Conservation (phyloP, 768 basidiomycete genomes). For the Hypholoma sublateritium region DNA sequence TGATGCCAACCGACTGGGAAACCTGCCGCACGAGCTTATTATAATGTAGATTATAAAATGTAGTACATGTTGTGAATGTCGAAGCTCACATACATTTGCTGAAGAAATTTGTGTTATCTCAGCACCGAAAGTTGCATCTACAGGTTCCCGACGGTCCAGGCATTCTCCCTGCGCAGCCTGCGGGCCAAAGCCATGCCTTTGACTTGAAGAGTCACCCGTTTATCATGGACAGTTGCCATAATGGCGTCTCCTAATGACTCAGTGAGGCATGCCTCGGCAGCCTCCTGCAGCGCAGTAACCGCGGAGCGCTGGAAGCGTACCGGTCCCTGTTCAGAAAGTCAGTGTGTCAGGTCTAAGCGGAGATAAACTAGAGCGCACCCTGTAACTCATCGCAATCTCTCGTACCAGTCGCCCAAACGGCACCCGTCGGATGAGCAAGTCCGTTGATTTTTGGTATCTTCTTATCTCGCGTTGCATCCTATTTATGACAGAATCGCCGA, state of each 20-base stretch:
- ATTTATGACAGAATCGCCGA: no score
- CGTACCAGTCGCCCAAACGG: conserved; percentile 15
- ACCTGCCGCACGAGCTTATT: no score
- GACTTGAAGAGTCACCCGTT: conserved; percentile 10
- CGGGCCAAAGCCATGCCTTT: conserved; percentile 11
- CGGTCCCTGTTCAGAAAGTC: not conserved
- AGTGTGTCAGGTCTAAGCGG: not conserved
- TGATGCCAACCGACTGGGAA: no score
- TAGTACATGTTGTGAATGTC: no score
- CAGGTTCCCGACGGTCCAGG: not conserved
- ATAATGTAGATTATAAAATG: no score
- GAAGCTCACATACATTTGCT: no score
- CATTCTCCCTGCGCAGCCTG: conserved; percentile 9
- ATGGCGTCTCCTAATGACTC: conserved; percentile 11
- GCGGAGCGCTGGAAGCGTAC: conserved; percentile 7
- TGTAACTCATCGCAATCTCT: conserved; percentile 7
- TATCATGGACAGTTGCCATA: conserved; percentile 13
- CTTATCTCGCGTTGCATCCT: conserved; percentile 10
- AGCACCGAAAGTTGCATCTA: no score
- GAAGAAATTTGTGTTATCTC: no score
- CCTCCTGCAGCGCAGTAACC: conserved; percentile 14
- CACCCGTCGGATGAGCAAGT: conserved; percentile 12
- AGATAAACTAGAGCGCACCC: not conserved
- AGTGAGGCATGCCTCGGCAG: conserved; percentile 13
- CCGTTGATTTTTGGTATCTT: conserved; percentile 12